phyloP scores from a whole-genome alignment of 768 basidiomycete genomes.

The Cyclocybe cylindracea region DNA sequence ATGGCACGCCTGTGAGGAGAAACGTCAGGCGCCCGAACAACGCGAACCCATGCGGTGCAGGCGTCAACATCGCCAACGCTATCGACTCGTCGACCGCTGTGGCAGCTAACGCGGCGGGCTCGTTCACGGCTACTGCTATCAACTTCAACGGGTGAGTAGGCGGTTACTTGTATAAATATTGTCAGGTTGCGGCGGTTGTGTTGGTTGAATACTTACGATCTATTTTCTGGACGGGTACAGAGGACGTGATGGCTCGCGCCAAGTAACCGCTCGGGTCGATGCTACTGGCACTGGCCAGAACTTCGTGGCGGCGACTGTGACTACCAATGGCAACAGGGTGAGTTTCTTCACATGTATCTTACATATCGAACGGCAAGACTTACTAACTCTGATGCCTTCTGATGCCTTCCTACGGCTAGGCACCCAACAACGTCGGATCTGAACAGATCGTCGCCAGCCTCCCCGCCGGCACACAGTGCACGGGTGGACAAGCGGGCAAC shows the following conservation, averaged over 20 bases:
- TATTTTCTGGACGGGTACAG: slow-evolving; percentile 8
- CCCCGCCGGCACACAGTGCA: slow-evolving; percentile 50
- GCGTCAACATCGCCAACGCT: slow-evolving; percentile 37
- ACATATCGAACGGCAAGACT: neutral
- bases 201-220: neutral
- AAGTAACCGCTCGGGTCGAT: slow-evolving; percentile 47
- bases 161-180: neutral
- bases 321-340: slow-evolving; percentile 50
- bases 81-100: slow-evolving; percentile 40
- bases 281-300: slow-evolving; percentile 41
- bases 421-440: slow-evolving; percentile 35
- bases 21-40: slow-evolving; percentile 35
- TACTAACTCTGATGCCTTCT: neutral
- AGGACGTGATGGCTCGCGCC: slow-evolving; percentile 46
- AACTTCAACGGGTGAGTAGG: slow-evolving; percentile 47
- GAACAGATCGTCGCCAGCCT: slow-evolving; percentile 44
- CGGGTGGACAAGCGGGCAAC: slow-evolving; percentile 44
- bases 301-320: slow-evolving; percentile 38
- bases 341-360: slow-evolving; percentile 14
- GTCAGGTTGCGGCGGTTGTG: neutral
- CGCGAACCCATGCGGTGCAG: slow-evolving; percentile 39
- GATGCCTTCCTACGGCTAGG: slow-evolving; percentile 34
- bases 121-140: slow-evolving; percentile 39
- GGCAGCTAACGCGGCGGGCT: slow-evolving; percentile 39
- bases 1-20: slow-evolving; percentile 26